These are phyloP conservation scores for Thraustochytrium sp. DNA, from an alignment of 352 stramenopile species.

Conservation along the genomic window DNA sequence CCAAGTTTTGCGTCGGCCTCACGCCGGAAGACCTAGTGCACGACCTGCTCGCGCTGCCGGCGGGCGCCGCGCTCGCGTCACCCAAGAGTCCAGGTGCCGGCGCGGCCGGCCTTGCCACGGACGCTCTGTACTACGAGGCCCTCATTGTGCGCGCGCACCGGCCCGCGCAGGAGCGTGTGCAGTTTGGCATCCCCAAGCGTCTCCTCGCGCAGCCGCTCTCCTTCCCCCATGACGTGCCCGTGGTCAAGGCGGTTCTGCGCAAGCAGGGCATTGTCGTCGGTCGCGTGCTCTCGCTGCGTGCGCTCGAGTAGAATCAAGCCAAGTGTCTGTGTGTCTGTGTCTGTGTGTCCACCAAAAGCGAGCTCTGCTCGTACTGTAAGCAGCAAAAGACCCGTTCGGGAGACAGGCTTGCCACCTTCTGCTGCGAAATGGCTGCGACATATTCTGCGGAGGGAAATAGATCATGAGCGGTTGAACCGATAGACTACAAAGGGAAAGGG, in stretches of 20 bases:
- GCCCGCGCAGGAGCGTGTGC: neutral
- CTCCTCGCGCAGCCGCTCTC: neutral
- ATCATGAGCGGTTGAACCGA: too few relatives aligned
- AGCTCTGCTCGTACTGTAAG: too few relatives aligned
- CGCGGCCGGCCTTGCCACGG: neutral
- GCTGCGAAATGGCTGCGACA: too few relatives aligned
- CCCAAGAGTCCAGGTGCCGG: neutral
- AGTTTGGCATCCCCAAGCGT: neutral
- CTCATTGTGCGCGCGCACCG: neutral
- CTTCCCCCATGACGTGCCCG: conserved; percentile 11
- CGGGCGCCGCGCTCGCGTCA: neutral
- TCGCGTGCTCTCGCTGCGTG: neutral
- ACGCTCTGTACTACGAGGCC: neutral
- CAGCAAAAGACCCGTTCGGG: too few relatives aligned
- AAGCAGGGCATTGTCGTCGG: conserved; percentile 7
- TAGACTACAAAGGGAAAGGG: too few relatives aligned
- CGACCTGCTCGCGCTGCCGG: neutral
- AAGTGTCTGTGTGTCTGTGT: too few relatives aligned
- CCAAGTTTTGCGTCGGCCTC: neutral
- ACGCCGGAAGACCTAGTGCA: neutral
- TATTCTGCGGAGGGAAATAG: too few relatives aligned
- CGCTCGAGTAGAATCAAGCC: too few relatives aligned
- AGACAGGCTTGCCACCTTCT: too few relatives aligned
- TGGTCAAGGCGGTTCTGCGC: conserved; percentile 23
- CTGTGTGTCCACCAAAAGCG: too few relatives aligned